A percentile compares a stretch with the other conserved stretches of the same genome.
These are phyloP conservation scores for Podospora conica DNA, from an alignment of 495 filamentous ascomycete species.

Conservation along the genomic window DNA sequence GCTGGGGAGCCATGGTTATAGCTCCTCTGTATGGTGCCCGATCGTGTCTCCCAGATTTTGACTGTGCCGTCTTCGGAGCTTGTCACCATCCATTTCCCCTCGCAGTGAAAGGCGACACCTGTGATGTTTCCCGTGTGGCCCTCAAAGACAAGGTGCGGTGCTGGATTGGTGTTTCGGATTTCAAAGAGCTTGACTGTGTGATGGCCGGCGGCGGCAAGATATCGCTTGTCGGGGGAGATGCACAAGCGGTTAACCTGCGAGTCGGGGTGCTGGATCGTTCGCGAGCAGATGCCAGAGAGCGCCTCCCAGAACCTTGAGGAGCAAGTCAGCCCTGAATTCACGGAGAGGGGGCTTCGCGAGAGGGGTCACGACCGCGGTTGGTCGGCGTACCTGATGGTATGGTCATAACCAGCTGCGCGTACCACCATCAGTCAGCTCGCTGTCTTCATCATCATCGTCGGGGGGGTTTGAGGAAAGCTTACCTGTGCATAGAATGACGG, in stretches of 20 bases:
- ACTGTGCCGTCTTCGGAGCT: slow-evolving; percentile 95
- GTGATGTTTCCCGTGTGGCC: slow-evolving; percentile 95
- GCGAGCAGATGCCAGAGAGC: slow-evolving; percentile 92
- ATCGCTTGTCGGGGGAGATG: slow-evolving; percentile 96
- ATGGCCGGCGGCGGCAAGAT: slow-evolving; percentile 89
- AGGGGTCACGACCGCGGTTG: neutral
- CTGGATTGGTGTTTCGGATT: slow-evolving; percentile 92
- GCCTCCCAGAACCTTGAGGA: slow-evolving; percentile 87
- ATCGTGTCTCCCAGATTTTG: slow-evolving; percentile 97
- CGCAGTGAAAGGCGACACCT: slow-evolving; percentile 93
- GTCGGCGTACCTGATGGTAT: slow-evolving; percentile 89
- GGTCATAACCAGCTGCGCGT: slow-evolving; percentile 84
- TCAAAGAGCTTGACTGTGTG: slow-evolving; percentile 96
- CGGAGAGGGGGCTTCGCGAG: neutral
- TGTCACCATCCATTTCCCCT: slow-evolving; percentile 99
- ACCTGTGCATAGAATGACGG: slow-evolving; percentile 86
- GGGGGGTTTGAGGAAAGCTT: slow-evolving; percentile 24
- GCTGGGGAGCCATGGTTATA: slow-evolving; percentile 82
- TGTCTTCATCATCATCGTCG: neutral
- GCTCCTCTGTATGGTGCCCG: slow-evolving; percentile 80
- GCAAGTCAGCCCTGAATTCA: neutral
- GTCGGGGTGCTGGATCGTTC: slow-evolving; percentile 94
- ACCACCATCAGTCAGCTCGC: neutral
- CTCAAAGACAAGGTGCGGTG: slow-evolving; percentile 85
- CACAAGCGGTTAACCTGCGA: slow-evolving; percentile 97